Conservation (phyloP, 805 yeast genomes). For the Komagataella mondaviorum region DNA sequence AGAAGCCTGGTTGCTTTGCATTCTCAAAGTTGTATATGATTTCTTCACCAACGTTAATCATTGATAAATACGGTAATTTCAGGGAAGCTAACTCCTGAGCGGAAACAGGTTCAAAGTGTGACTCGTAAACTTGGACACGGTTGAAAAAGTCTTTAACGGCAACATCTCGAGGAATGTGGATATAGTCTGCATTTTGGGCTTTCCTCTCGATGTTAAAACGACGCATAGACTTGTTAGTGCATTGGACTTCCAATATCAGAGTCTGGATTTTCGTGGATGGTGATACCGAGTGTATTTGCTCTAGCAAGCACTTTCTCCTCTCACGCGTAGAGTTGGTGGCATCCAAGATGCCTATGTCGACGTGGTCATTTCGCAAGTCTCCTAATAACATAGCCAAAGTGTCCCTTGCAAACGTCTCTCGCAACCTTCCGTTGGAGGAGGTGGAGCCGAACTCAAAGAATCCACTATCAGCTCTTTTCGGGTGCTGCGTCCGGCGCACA, state of each 20-base stretch:
- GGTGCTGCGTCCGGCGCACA: conserved; percentile 25
- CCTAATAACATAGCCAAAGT: conserved; percentile 70
- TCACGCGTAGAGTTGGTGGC: conserved; percentile 60
- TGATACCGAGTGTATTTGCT: conserved; percentile 38
- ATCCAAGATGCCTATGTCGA: conserved; percentile 83
- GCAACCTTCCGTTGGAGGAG: conserved; percentile 34
- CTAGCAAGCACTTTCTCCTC: conserved; percentile 43
- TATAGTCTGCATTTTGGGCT: conserved; percentile 49
- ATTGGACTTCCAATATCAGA: conserved; percentile 44
- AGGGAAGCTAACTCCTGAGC: conserved; percentile 16
- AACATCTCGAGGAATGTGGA: conserved; percentile 30
- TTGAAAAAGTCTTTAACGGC: conserved; percentile 49
- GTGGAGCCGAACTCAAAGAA: conserved; percentile 33
- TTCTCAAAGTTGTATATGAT: conserved; percentile 19
- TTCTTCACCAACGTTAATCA: conserved; percentile 20
- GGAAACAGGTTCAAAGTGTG: conserved; percentile 23
- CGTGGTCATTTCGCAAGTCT: conserved; percentile 60
- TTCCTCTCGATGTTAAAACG: conserved; percentile 53
- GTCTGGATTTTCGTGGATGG: conserved; percentile 31
- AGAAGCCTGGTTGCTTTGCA: conserved; percentile 6
- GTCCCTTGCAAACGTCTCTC: conserved; percentile 93
- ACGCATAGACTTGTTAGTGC: conserved; percentile 36
- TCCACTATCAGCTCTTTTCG: conserved; percentile 10
- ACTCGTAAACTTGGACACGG: conserved; percentile 37
- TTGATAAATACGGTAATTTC: conserved; percentile 15